Conservation (phyloP, 202 grass and related monocot species). For the Carex sylvatica region DNA sequence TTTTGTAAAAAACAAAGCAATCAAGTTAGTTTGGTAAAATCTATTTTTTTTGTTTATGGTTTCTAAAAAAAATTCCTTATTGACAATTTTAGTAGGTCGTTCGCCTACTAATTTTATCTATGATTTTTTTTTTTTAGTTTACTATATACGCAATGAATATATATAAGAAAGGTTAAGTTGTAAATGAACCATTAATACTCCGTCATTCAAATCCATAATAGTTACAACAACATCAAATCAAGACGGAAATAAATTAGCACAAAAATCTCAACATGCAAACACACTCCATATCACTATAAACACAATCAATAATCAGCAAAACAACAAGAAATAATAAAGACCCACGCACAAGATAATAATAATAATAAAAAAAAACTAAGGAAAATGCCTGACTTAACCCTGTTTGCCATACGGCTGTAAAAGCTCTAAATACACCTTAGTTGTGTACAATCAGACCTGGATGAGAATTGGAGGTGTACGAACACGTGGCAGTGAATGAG, state of each 20-base stretch:
- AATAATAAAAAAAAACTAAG: not conserved
- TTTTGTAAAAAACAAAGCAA: no score
- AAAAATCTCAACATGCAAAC: not conserved
- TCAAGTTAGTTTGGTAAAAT: no score
- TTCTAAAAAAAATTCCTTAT: no score
- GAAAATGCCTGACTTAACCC: constrained; percentile 13
- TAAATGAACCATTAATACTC: not conserved
- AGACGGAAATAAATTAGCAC: not conserved
- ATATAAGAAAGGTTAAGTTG: not conserved
- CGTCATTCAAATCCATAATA: not conserved
- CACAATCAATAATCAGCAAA: not conserved
- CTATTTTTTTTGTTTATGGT: no score
- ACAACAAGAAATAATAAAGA: not conserved
- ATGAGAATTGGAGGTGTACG: not conserved
- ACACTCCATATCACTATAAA: not conserved
- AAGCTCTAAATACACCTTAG: not conserved
- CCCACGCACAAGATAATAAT: not conserved
- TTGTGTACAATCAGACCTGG: not conserved
- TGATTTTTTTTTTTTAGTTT: not conserved
- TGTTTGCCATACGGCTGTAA: constrained; percentile 4
- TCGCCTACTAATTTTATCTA: not conserved
- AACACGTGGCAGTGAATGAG: not conserved
- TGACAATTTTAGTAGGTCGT: no score
- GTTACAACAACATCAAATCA: not conserved
- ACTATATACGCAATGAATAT: not conserved